Percentiles rank a stretch among this genome's conserved stretches.
phyloP scores from a whole-genome alignment of 257 asterid genomes.

The Voacanga thouarsii region DNA sequence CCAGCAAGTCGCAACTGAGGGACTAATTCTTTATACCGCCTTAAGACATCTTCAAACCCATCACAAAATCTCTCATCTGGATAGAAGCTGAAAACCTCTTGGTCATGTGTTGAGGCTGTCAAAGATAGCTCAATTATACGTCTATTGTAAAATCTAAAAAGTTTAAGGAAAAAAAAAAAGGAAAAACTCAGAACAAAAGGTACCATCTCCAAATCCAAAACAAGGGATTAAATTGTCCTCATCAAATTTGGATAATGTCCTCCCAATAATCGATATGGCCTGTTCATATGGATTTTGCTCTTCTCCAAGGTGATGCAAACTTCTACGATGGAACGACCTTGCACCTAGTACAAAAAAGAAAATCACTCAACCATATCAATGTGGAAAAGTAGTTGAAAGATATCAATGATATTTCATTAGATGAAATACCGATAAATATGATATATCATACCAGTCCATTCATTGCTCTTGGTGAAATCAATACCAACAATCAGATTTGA shows the following conservation, averaged over 20 bases:
- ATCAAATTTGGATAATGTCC: constrained; percentile 86
- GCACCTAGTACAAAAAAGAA: constrained; percentile 48
- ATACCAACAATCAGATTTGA: constrained; percentile 93
- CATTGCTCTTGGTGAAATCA: constrained; percentile 97
- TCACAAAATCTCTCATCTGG: constrained; percentile 81
- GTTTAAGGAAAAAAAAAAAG: neutral
- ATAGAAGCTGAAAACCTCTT: constrained; percentile 82
- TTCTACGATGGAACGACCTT: constrained; percentile 69
- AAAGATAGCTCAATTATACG: constrained; percentile 22
- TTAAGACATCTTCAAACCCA: constrained; percentile 89
- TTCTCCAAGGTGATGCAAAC: constrained; percentile 86
- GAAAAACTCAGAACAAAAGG: constrained; percentile 11
- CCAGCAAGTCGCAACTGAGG: constrained; percentile 93
- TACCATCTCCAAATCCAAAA: constrained; percentile 96
- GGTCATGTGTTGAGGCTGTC: constrained; percentile 98
- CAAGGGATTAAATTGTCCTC: constrained; percentile 92
- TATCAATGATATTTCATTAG: neutral
- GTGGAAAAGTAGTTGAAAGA: neutral
- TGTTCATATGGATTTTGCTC: constrained; percentile 88
- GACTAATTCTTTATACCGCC: constrained; percentile 80
- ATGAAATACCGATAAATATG: neutral
- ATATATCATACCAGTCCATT: constrained; percentile 75
- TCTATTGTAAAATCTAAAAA: constrained; percentile 10
- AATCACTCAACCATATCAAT: neutral
- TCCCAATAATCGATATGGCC: constrained; percentile 91